These are phyloP conservation scores for Fusarium concolor DNA, from an alignment of 2,329 filamentous ascomycete genomes.

Conservation along the genomic window DNA sequence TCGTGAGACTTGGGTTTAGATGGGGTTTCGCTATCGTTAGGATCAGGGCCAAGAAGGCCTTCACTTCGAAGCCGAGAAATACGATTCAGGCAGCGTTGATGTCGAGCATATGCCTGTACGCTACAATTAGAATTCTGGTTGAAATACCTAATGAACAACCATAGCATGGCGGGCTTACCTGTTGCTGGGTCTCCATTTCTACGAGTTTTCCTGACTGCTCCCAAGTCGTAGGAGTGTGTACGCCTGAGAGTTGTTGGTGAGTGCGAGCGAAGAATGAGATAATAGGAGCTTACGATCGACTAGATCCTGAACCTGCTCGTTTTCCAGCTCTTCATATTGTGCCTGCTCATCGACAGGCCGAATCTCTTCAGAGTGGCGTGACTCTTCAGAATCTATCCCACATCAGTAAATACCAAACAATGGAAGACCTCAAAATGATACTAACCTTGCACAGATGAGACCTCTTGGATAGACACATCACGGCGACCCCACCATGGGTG, in stretches of 20 bases:
- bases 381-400: background rate
- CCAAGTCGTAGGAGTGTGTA: background rate
- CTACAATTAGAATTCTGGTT: background rate
- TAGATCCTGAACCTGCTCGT: background rate
- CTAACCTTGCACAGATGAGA: background rate
- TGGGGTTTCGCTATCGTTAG: background rate
- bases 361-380: background rate
- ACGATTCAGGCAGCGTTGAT: background rate
- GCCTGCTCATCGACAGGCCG: background rate
- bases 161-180: background rate
- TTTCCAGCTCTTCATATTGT: background rate
- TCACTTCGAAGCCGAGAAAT: background rate
- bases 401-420: background rate
- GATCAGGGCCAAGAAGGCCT: background rate
- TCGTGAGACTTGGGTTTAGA: background rate
- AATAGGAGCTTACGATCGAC: background rate
- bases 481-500: background rate
- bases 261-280: background rate
- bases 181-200: background rate
- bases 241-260: background rate
- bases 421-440: background rate
- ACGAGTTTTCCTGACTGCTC: background rate
- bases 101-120: conserved; percentile 2
- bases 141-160: background rate
- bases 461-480: background rate